Evolutionary conservation across 495 filamentous ascomycete genomes (phyloP).

Genomic region (Sphaerosporella brunnea): DNA sequence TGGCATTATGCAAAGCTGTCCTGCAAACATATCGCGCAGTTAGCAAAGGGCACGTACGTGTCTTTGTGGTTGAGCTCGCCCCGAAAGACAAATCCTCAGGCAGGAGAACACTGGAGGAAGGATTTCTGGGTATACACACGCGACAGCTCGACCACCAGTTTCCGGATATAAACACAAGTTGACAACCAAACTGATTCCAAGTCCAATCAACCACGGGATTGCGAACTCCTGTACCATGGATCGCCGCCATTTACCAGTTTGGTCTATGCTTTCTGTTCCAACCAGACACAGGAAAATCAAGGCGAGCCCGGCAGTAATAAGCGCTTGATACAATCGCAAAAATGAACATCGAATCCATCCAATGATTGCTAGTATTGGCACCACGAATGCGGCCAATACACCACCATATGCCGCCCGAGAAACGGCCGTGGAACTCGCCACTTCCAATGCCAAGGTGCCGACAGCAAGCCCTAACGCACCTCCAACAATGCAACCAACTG

Average conservation of each 20-base stretch:
- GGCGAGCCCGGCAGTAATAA: constrained; percentile 38
- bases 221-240: constrained; percentile 35
- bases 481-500: constrained; percentile 35
- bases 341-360: constrained; percentile 37
- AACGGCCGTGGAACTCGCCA: constrained; percentile 32
- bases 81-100: too few relatives aligned
- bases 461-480: constrained; percentile 39
- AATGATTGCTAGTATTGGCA: constrained; percentile 34
- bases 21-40: constrained; percentile 26
- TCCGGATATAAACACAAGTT: constrained; percentile 34
- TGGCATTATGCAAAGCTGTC: constrained; percentile 29
- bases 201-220: constrained; percentile 39
- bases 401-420: constrained; percentile 36
- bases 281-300: constrained; percentile 37
- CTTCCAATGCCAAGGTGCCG: constrained; percentile 36
- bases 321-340: constrained; percentile 36
- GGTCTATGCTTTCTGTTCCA: constrained; percentile 26
- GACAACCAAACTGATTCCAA: constrained; percentile 34
- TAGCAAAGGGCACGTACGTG: constrained; percentile 3
- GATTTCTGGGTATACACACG: too few relatives aligned
- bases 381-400: constrained; percentile 35
- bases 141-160: constrained; percentile 35
- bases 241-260: constrained; percentile 27
- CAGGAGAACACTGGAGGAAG: too few relatives aligned
- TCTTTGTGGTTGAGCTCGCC: too few relatives aligned